Evolutionary conservation across 495 filamentous ascomycete species (phyloP).

Genomic region (Trichoderma reesei): DNA sequence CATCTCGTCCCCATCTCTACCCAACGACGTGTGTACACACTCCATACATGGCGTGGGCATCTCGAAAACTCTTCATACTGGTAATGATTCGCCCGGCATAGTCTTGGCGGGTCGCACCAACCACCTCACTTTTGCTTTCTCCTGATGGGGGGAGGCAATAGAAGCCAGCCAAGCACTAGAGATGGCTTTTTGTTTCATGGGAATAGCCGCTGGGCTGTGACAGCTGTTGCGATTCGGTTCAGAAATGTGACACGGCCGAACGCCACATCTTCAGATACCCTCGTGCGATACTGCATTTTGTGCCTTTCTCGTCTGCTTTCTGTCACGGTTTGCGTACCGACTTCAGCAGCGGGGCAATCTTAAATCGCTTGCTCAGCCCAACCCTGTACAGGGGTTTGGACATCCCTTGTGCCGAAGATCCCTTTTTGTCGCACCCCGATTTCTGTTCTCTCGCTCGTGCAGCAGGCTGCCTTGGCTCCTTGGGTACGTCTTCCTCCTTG

Average conservation of each 20-base stretch:
- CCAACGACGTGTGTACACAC: not conserved
- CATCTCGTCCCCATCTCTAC: not conserved
- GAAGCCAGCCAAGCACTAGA: no score
- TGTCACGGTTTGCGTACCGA: conserved; percentile 40
- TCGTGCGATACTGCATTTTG: no score
- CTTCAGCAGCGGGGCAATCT: conserved; percentile 58
- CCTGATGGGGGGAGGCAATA: not conserved
- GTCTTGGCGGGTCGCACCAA: not conserved
- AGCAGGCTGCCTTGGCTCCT: not conserved
- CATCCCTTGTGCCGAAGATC: not conserved
- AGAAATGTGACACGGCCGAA: not conserved
- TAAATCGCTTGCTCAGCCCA: conserved; percentile 53
- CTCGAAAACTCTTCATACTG: not conserved
- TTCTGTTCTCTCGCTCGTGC: not conserved
- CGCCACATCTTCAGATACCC: not conserved
- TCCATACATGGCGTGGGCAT: not conserved
- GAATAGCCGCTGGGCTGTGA: not conserved
- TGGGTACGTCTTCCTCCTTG: not conserved
- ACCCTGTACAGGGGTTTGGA: conserved; percentile 51
- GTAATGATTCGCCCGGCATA: not conserved
- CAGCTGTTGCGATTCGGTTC: not conserved
- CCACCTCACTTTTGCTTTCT: not conserved
- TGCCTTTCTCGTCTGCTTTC: not conserved
- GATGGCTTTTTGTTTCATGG: not conserved
- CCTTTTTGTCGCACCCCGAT: conserved; percentile 1